These are phyloP conservation scores for Magnaporthiopsis poae DNA, from an alignment of 2,329 filamentous ascomycete species.

Conservation along the genomic window DNA sequence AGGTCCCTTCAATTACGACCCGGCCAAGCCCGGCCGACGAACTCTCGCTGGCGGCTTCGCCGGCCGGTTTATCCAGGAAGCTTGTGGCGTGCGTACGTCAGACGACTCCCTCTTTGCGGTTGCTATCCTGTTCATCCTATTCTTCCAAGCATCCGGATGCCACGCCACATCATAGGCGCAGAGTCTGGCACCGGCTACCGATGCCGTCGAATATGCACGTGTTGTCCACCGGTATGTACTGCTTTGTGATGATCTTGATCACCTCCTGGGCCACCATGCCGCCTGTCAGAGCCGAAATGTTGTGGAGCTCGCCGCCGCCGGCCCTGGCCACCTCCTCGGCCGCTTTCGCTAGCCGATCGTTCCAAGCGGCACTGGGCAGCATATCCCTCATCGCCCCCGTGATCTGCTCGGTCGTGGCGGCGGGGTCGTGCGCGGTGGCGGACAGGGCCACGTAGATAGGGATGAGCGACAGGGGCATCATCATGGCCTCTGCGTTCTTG, in stretches of 20 bases:
- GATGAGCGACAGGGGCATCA: constrained; percentile 49
- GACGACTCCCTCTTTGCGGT: too few relatives aligned
- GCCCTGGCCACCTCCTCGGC: constrained; percentile 64
- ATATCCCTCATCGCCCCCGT: constrained; percentile 33
- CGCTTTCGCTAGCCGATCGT: constrained; percentile 41
- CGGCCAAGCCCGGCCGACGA: too few relatives aligned
- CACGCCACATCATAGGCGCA: constrained; percentile 35
- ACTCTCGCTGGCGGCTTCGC: too few relatives aligned
- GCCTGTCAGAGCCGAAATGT: constrained; percentile 75
- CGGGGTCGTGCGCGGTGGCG: constrained; percentile 37
- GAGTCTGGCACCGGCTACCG: constrained; percentile 48
- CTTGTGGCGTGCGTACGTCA: too few relatives aligned
- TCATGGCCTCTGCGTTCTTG: constrained; percentile 36
- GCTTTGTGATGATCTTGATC: constrained; percentile 75
- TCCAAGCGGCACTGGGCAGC: constrained; percentile 26
- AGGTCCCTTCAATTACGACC: too few relatives aligned
- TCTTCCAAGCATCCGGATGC: not conserved
- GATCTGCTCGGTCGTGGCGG: constrained; percentile 43
- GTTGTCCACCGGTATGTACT: constrained; percentile 63
- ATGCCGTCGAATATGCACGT: constrained; percentile 64
- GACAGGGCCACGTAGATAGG: constrained; percentile 60
- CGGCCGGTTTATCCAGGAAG: too few relatives aligned
- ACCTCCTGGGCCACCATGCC: constrained; percentile 95
- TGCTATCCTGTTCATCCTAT: not conserved
- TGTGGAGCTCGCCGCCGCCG: constrained; percentile 79